phyloP scores from a whole-genome alignment of 306 rosid genomes.

The Sindora glabra region DNA sequence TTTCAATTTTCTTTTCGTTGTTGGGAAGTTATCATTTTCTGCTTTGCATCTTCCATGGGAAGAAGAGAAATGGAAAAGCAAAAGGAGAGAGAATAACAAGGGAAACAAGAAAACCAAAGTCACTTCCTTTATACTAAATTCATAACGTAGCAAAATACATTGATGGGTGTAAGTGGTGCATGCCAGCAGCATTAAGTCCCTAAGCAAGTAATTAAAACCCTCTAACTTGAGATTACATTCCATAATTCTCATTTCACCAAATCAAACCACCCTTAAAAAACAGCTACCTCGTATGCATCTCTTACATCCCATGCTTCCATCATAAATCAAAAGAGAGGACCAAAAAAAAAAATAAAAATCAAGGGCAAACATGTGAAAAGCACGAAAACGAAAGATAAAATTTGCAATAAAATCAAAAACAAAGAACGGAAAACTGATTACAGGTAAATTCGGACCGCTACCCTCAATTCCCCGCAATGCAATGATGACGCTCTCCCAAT shows the following conservation, averaged over 20 bases:
- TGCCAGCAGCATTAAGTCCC: slow-evolving; percentile 57
- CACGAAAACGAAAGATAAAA: slow-evolving; percentile 13
- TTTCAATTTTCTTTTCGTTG: slow-evolving; percentile 13
- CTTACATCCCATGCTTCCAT: slow-evolving; percentile 80
- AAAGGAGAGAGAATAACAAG: not conserved
- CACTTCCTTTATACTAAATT: slow-evolving; percentile 24
- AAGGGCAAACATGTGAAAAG: slow-evolving; percentile 18
- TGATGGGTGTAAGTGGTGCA: slow-evolving; percentile 96
- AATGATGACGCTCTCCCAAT: slow-evolving; percentile 69
- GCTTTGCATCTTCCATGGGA: slow-evolving; percentile 36
- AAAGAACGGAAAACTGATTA: slow-evolving; percentile 10
- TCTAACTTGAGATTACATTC: not conserved
- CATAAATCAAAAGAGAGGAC: not conserved
- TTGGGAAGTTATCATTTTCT: slow-evolving; percentile 26
- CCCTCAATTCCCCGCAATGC: slow-evolving; percentile 99
- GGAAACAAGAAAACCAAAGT: slow-evolving; percentile 2
- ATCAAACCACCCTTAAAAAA: slow-evolving; percentile 15
- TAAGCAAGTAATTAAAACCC: not conserved
- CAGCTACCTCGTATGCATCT: slow-evolving; percentile 93
- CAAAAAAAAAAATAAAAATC: not conserved
- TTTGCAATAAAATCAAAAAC: slow-evolving; percentile 12
- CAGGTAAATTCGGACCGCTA: slow-evolving; percentile 92
- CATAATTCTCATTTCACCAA: slow-evolving; percentile 17
- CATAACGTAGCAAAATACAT: slow-evolving; percentile 41
- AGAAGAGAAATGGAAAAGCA: slow-evolving; percentile 23